Percentiles rank a stretch among this genome's conserved stretches.
phyloP scores from a whole-genome alignment of 768 basidiomycete species.

The Leccinellum albellum region DNA sequence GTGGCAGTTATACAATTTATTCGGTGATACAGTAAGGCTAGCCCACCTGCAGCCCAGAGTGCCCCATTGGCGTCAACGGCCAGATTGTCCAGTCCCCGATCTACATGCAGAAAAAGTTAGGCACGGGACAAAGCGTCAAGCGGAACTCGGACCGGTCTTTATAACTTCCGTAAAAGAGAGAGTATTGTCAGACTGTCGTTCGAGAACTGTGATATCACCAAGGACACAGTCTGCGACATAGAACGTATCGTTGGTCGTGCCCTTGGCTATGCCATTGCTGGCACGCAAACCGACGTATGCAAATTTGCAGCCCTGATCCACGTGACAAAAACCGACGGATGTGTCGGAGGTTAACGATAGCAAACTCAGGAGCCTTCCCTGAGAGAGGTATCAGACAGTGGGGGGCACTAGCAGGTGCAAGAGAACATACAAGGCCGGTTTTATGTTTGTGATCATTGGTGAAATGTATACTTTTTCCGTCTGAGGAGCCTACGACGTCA shows the following conservation, averaged over 20 bases:
- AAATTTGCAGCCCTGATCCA: slow-evolving; percentile 56
- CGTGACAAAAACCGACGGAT: slow-evolving; percentile 64
- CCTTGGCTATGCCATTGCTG: slow-evolving; percentile 61
- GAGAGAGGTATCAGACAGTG: background rate
- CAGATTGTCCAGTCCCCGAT: slow-evolving; percentile 57
- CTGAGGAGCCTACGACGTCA: slow-evolving; percentile 62
- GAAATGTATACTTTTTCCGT: slow-evolving; percentile 63
- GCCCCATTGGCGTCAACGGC: slow-evolving; percentile 55
- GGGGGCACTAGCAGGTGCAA: background rate
- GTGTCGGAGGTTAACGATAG: slow-evolving; percentile 36
- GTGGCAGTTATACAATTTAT: background rate
- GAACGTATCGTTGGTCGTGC: slow-evolving; percentile 51
- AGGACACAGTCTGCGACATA: slow-evolving; percentile 51
- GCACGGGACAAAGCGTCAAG: background rate
- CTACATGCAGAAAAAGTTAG: slow-evolving; percentile 27
- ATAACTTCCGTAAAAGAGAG: slow-evolving; percentile 54
- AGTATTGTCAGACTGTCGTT: slow-evolving; percentile 55
- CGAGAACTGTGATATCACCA: slow-evolving; percentile 51
- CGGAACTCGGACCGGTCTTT: slow-evolving; percentile 41
- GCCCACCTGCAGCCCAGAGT: slow-evolving; percentile 59
- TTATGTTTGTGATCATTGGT: slow-evolving; percentile 65
- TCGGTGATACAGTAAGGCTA: background rate
- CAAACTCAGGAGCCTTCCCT: slow-evolving; percentile 23
- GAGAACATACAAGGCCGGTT: slow-evolving; percentile 45
- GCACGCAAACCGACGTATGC: slow-evolving; percentile 48